Percentiles rank a stretch among this genome's conserved stretches.
Evolutionary conservation across 1,139 yeast genomes (phyloP).

Genomic region (Kodamaea sp.): DNA sequence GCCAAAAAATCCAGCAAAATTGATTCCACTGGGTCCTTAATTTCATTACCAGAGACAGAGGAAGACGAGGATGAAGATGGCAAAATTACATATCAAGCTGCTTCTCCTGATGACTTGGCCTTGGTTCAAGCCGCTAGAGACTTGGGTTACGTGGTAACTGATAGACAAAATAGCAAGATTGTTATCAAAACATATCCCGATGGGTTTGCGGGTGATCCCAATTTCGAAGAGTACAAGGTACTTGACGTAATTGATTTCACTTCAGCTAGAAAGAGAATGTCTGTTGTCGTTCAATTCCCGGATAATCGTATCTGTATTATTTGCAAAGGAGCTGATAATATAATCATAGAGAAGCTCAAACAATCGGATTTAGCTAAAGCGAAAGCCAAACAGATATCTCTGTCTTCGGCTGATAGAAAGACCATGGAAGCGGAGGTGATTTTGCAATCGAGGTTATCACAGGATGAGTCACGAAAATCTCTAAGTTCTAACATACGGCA

Average conservation of each 20-base stretch:
- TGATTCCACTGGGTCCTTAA: slow-evolving; percentile 5
- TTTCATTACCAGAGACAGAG: slow-evolving; percentile 10
- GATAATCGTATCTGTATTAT: slow-evolving; percentile 75
- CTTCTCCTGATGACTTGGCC: slow-evolving; percentile 96
- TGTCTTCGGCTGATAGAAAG: slow-evolving; percentile 63
- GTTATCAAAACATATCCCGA: slow-evolving; percentile 78
- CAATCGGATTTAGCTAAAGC: slow-evolving; percentile 57
- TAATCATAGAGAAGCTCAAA: slow-evolving; percentile 75
- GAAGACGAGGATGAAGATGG: slow-evolving; percentile 37
- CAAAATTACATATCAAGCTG: slow-evolving; percentile 76
- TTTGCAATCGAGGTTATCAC: slow-evolving; percentile 48
- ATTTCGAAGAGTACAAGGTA: slow-evolving; percentile 67
- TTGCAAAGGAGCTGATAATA: slow-evolving; percentile 95
- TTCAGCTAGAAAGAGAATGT: slow-evolving; percentile 91
- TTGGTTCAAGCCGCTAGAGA: slow-evolving; percentile 93
- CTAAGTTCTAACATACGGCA: slow-evolving; percentile 34
- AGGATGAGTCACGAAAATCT: slow-evolving; percentile 33
- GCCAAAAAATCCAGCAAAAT: slow-evolving; percentile 1
- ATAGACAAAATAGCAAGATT: slow-evolving; percentile 59
- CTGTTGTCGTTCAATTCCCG: slow-evolving; percentile 78
- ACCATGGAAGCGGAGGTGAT: slow-evolving; percentile 81
- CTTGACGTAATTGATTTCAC: slow-evolving; percentile 84
- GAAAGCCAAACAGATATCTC: slow-evolving; percentile 66
- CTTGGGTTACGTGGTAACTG: slow-evolving; percentile 80
- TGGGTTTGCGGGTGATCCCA: slow-evolving; percentile 69